A percentile compares a stretch with the other conserved stretches of the same genome.
phyloP scores from a whole-genome alignment of 352 stramenopile genomes.

The Albugo laibachii region DNA sequence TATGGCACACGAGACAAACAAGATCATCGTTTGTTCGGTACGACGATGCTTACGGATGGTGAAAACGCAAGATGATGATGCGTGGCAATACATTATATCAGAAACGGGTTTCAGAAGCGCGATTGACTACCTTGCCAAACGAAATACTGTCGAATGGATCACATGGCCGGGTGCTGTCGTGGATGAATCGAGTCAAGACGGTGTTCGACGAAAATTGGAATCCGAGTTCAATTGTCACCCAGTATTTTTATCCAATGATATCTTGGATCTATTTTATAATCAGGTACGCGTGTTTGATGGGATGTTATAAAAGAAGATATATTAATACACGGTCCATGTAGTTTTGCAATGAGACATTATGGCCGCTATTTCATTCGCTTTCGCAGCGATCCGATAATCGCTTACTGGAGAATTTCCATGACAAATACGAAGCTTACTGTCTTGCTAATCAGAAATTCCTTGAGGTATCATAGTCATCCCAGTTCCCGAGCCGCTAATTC shows the following conservation, averaged over 20 bases:
- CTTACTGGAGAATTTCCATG: constrained; percentile 61
- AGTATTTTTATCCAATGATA: constrained; percentile 61
- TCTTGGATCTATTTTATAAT: constrained; percentile 74
- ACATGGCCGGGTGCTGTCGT: constrained; percentile 73
- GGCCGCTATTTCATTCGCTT: constrained; percentile 81
- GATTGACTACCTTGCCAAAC: constrained; percentile 41
- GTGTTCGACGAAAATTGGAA: constrained; percentile 50
- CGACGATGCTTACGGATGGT: constrained; percentile 55
- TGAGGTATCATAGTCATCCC: constrained; percentile 19
- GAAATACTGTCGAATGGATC: constrained; percentile 81
- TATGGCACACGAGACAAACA: constrained; percentile 57
- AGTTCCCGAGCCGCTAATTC: not conserved
- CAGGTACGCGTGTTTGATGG: constrained; percentile 10
- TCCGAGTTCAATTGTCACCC: constrained; percentile 67
- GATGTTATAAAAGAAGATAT: not conserved
- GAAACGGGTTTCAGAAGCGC: constrained; percentile 46
- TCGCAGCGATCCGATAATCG: constrained; percentile 50
- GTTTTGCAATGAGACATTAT: constrained; percentile 82
- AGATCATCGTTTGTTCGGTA: constrained; percentile 58
- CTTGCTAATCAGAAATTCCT: constrained; percentile 75
- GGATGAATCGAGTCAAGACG: constrained; percentile 57
- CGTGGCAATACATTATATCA: constrained; percentile 52
- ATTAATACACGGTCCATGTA: constrained; percentile 7
- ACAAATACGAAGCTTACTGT: constrained; percentile 79
- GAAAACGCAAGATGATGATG: constrained; percentile 43